These are phyloP conservation scores for Vinca minor DNA, from an alignment of 257 asterid species.

Conservation along the genomic window DNA sequence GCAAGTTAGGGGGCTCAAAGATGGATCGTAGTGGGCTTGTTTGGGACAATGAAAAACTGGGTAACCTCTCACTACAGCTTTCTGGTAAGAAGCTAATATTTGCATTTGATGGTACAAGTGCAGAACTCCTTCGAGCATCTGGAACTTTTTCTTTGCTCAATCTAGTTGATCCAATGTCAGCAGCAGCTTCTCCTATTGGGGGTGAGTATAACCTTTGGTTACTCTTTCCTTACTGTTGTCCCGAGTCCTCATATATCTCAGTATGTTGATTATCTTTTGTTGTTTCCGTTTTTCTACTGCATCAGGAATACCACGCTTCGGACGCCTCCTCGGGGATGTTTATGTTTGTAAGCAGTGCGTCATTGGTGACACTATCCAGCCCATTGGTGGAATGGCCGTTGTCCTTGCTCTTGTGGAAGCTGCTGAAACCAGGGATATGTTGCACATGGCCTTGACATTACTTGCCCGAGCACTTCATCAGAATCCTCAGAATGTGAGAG, in stretches of 20 bases:
- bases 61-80: conserved; percentile 78
- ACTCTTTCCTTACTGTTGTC: conserved; percentile 1
- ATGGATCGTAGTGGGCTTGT: conserved; percentile 87
- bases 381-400: conserved; percentile 93
- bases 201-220: conserved; percentile 40
- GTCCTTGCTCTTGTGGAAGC: conserved; percentile 98
- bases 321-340: conserved; percentile 86
- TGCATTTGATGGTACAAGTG: conserved; percentile 95
- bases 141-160: conserved; percentile 90
- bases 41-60: conserved; percentile 89
- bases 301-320: conserved; percentile 99
- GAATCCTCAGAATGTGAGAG: conserved; percentile 94
- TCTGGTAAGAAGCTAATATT: conserved; percentile 86
- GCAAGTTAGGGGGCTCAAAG: conserved; percentile 66
- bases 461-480: conserved; percentile 91
- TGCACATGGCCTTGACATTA: conserved; percentile 85
- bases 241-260: neutral
- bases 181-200: conserved; percentile 99
- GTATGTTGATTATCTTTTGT: conserved; percentile 7
- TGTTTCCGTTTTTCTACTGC: conserved; percentile 18
- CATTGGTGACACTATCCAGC: conserved; percentile 85
- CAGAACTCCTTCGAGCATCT: conserved; percentile 74
- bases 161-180: conserved; percentile 96
- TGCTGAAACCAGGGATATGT: conserved; percentile 96
- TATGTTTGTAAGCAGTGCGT: conserved; percentile 84